Evolutionary conservation across 805 yeast genomes (phyloP), one percentile per base, ranked within the genome.

Genomic region (Saturnispora ahearnii): DNA sequence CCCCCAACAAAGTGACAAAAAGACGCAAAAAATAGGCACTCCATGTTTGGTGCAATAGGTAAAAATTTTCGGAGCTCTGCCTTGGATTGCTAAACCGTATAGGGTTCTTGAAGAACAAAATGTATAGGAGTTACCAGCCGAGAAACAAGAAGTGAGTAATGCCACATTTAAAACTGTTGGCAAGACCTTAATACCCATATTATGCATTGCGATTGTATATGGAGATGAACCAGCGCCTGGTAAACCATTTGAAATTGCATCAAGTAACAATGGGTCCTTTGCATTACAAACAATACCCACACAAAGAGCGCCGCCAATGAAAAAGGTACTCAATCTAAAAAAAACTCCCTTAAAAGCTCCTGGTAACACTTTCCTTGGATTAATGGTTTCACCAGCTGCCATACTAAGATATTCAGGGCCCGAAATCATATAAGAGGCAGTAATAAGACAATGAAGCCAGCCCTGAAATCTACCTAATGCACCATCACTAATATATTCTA

Each of bases 61-160:
- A 58, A 87, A 84, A 41, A 84, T 57, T 21, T 64, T 64, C 2
- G 95, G 96, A 0, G 93, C 93, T 56, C 80, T 77, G 1, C 89
- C 88, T 53, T 75, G 78, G 24, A 73, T 61, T 0, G 91, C 84
- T 66, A 86, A 69, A 3, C 88, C 87, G 62, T 82, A 81, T 15
- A 86, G 67, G 0, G 84, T 75, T 57, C 78, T 61, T 6, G 88
- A 77, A 0, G 89, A 81, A 53, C 88, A 81, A 61, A 76, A 86
- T 13, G 84, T 78, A 62, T 82, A 83, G 2, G 90, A 83, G 64
- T 86, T 86, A 48, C 95, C 95, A 2, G 95, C 88, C 33, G 88
- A 81, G 55, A 86, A 82, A 3, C 88, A 86, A 2, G 91, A 77
- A 3, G 87, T 73, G 46, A 88, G 68, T 36, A 88, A 71, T 33